Evolutionary conservation across 1,139 yeast species (phyloP).

Genomic region (Trichomonascaceae sp.): DNA sequence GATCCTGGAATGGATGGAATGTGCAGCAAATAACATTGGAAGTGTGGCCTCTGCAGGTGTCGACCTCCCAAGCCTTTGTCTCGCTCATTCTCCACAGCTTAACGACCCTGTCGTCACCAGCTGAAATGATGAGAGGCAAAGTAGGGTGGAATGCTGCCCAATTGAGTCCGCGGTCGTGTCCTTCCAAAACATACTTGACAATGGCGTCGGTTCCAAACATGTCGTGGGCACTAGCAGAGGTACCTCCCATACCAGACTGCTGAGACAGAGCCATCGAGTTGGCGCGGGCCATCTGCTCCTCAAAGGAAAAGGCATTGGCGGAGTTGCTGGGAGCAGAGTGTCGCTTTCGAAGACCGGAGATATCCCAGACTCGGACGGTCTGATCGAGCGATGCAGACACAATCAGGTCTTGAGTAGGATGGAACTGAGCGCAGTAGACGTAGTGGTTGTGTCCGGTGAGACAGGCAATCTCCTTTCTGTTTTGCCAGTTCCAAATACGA

Average conservation of each 20-base stretch:
- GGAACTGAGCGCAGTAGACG: slow-evolving; percentile 97
- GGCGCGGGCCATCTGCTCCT: slow-evolving; percentile 60
- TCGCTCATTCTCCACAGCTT: slow-evolving; percentile 98
- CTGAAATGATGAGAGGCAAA: slow-evolving; percentile 86
- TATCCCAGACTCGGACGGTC: slow-evolving; percentile 99
- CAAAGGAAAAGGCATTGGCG: slow-evolving; percentile 32
- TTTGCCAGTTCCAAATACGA: slow-evolving; percentile 99
- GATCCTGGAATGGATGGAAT: slow-evolving; percentile 89
- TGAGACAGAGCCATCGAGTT: slow-evolving; percentile 9
- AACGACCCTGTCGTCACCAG: slow-evolving; percentile 91
- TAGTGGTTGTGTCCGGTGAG: slow-evolving; percentile 97
- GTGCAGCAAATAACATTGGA: slow-evolving; percentile 81
- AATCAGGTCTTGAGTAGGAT: slow-evolving; percentile 85
- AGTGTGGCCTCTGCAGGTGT: slow-evolving; percentile 95
- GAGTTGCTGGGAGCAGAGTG: slow-evolving; percentile 61
- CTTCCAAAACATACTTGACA: slow-evolving; percentile 91
- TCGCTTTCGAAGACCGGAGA: slow-evolving; percentile 85
- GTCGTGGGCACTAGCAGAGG: slow-evolving; percentile 39
- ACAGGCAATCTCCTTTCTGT: slow-evolving; percentile 93
- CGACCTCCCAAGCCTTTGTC: slow-evolving; percentile 98
- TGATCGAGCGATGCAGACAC: slow-evolving; percentile 96
- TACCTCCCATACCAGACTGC: slow-evolving; percentile 2
- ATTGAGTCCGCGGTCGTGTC: slow-evolving; percentile 96
- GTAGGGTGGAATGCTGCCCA: slow-evolving; percentile 99
- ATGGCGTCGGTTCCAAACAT: slow-evolving; percentile 91